These are phyloP conservation scores for Nicotiana knightiana DNA, from an alignment of 257 asterid genomes.

Conservation along the genomic window DNA sequence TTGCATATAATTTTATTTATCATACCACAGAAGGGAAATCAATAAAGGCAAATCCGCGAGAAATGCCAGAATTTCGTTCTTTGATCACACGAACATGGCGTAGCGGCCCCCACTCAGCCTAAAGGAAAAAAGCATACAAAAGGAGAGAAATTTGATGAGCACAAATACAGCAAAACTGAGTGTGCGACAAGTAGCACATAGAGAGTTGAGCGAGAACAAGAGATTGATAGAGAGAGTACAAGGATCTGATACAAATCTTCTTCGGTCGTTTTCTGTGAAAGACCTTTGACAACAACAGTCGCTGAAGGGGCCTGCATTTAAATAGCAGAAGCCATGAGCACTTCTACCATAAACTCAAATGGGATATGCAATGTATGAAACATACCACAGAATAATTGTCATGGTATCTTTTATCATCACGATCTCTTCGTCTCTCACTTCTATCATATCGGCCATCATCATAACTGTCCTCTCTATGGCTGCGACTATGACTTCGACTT, in stretches of 20 bases:
- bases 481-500: constrained; percentile 70
- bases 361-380: constrained; percentile 2
- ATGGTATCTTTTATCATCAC: constrained; percentile 60
- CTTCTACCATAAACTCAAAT: not conserved
- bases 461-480: constrained; percentile 80
- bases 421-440: constrained; percentile 76
- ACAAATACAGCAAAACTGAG: constrained; percentile 8
- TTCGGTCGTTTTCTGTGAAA: constrained; percentile 89
- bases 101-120: constrained; percentile 99
- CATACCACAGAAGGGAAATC: constrained; percentile 93
- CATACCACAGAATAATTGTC: constrained; percentile 68
- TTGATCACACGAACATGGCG: constrained; percentile 95
- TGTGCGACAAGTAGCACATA: not conserved
- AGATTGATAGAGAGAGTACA: constrained; percentile 34
- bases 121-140: constrained; percentile 6
- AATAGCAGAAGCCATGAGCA: constrained; percentile 2
- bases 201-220: constrained; percentile 11
- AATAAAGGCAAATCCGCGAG: constrained; percentile 98
- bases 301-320: constrained; percentile 83
- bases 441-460: constrained; percentile 70
- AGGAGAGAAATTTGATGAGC: constrained; percentile 2
- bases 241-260: constrained; percentile 94
- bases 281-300: constrained; percentile 95
- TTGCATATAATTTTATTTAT: constrained; percentile 10
- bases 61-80: constrained; percentile 85